Evolutionary conservation across 2,329 filamentous ascomycete species (phyloP), one percentile per base, ranked within the genome.

Genomic region (Xylariaceae sp.): DNA sequence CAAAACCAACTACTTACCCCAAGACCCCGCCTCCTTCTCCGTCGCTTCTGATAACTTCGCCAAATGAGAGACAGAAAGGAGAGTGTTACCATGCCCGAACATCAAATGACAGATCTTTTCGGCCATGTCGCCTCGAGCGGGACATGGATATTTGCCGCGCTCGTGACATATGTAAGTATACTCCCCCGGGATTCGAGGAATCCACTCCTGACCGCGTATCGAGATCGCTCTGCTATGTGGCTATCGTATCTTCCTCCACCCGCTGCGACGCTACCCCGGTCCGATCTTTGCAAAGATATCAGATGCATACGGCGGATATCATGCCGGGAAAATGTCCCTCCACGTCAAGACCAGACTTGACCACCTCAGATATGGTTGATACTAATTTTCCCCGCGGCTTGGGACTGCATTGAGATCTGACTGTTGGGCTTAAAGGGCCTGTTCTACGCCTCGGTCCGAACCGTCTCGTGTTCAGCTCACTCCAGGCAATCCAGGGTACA

Each of bases 341-440:
- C 57, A 60, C 43, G 40, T 61, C 15, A 40, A 47, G 9, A 61
- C 51, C 13, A 36, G 55, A 9, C 39, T 50, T 22, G 48, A 52
- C 18, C 57, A 60, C 18, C 39, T 44, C 9, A 56, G 56, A 40
- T 61, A 61, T 46, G 59, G 59, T 61, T 52, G 44, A 54, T 49
- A 9, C 47, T 46, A 8, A 10, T 12, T 12, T 15, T 10, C 6
- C n/a, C 16, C 7, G 10, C 13, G 3, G 18, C 6, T 36, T 18
- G n/a, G 26, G n/a, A n/a, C 21, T 22, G 3, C 8, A 12, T 30
- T 47, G 5, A 26, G 15, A 34, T 44, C 30, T 30, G 10, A n/a
- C 2, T 8, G 26, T 18, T 8, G 19, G 9, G 10, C 6, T 40
- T 12, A 8, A 12, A 59, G 58, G 56, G 16, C 36, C 53, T 21